Percentiles rank a stretch among this genome's conserved stretches.
These are phyloP conservation scores for Diutina siamensis DNA, from an alignment of 1,139 yeast species.

Conservation along the genomic window DNA sequence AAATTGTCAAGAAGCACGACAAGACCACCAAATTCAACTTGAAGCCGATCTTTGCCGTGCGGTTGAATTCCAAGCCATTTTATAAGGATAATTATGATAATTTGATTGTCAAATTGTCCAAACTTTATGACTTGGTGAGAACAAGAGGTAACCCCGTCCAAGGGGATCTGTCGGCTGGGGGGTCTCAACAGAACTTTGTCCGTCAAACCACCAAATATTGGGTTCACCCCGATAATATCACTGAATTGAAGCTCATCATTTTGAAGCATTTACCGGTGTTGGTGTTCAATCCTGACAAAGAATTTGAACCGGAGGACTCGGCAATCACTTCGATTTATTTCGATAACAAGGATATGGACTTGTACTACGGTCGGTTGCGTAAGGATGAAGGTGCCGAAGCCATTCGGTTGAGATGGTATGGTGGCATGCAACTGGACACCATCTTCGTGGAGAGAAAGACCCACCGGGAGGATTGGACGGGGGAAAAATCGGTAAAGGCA, in stretches of 20 bases:
- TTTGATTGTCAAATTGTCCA: constrained; percentile 79
- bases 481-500: constrained; percentile 96
- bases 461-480: constrained; percentile 99
- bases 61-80: constrained; percentile 88
- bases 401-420: constrained; percentile 95
- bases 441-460: constrained; percentile 95
- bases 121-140: constrained; percentile 82
- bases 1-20: constrained; percentile 92
- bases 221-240: constrained; percentile 98
- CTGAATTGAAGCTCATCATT: constrained; percentile 88
- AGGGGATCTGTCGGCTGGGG: constrained; percentile 96
- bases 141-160: constrained; percentile 90
- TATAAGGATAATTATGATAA: constrained; percentile 90
- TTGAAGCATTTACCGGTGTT: constrained; percentile 92
- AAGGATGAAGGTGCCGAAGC: constrained; percentile 99
- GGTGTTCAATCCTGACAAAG: constrained; percentile 92
- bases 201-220: constrained; percentile 97
- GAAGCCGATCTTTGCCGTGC: constrained; percentile 85
- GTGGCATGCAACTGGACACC: constrained; percentile 89
- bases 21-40: constrained; percentile 74
- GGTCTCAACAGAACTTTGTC: constrained; percentile 93
- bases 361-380: constrained; percentile 86
- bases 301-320: constrained; percentile 85
- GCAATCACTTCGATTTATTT: constrained; percentile 95
- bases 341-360: constrained; percentile 79